Evolutionary conservation across 2,329 filamentous ascomycete species (phyloP).

Genomic region (Talaromyces sp.): DNA sequence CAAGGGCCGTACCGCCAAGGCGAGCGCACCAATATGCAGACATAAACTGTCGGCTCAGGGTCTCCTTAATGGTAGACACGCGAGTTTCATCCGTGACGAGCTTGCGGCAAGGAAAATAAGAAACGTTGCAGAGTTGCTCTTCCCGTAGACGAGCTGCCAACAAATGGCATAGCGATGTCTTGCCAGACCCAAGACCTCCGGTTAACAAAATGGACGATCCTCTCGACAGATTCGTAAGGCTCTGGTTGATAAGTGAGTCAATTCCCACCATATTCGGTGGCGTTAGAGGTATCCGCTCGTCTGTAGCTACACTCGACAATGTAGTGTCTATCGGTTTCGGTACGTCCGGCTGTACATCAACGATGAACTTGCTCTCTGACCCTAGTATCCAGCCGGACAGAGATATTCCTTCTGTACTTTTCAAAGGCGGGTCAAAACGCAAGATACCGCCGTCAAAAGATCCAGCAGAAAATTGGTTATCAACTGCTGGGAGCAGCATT

Average conservation of each 20-base stretch:
- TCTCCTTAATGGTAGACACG: constrained; percentile 88
- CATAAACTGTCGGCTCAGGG: constrained; percentile 78
- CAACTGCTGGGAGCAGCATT: constrained; percentile 67
- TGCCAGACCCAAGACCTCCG: constrained; percentile 85
- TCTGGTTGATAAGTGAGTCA: constrained; percentile 69
- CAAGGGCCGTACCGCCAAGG: constrained; percentile 76
- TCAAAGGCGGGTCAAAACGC: constrained; percentile 66
- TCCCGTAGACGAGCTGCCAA: constrained; percentile 71
- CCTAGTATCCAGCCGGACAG: constrained; percentile 68
- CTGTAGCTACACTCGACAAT: constrained; percentile 38
- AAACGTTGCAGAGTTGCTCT: constrained; percentile 74
- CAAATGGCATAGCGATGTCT: constrained; percentile 75
- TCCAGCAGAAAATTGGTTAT: constrained; percentile 54
- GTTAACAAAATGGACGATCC: constrained; percentile 87
- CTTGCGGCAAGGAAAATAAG: constrained; percentile 83
- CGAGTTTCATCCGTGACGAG: constrained; percentile 88
- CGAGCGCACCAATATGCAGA: constrained; percentile 87
- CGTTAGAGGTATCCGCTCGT: constrained; percentile 56
- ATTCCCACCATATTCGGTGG: constrained; percentile 76
- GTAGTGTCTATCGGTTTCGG: constrained; percentile 57
- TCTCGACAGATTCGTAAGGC: constrained; percentile 74
- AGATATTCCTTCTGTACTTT: constrained; percentile 31
- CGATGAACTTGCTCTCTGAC: constrained; percentile 67
- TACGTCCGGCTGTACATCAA: constrained; percentile 76
- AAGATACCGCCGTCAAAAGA: constrained; percentile 83